Base-by-base conservation (phyloP, 208 protist species). In the Leishmania major region DNA sequence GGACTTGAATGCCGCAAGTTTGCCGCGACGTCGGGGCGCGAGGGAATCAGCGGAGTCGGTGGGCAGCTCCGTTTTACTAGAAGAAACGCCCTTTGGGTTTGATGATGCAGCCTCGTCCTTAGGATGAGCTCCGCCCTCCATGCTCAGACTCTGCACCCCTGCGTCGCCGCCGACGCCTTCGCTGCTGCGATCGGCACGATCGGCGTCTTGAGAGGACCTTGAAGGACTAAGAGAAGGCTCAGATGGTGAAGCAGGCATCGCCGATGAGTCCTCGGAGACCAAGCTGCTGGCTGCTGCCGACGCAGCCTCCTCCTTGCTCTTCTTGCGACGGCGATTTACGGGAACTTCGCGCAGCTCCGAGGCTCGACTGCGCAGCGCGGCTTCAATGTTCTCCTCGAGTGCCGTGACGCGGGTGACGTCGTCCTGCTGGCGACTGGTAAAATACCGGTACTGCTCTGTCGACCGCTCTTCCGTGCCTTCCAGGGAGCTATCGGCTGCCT, bases 351-450 rank as follows among this genome's bases (percentile, higher is more conserved):
- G 64, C 77, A 90, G 86, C 76, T 82, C 77, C 17, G 79, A 71
- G 2, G 86, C 85, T 40, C 91, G 87, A 28, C 64, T 78, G 7
- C 76, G 80, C 72, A 95, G 77, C 22, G 83, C 86, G 25, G 67
- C 51, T n/a, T 84, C 80, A 51, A 96, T 89, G 67, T 91, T 90
- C 35, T 43, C 62, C 77, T 94, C 88, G 11, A 96, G 85, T 31
- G 81, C 88, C 1, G 75, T 71, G 15, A 94, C 77, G 37, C 90
- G 89, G 22, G 76, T 76, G 6, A 90, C 67, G 43, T 92, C 88
- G 69, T 96, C 92, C 11, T 66, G 78, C 3, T 85, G 86, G 6
- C 88, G 84, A 76, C 91, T 96, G 31, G 89, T 84, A 69, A 96
- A 94, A 87, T 94, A 96, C 43, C 89, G 87, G 60, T 91, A 87